Evolutionary conservation across 106 monocot species (phyloP).

Genomic region (Cymbidium sinense): DNA sequence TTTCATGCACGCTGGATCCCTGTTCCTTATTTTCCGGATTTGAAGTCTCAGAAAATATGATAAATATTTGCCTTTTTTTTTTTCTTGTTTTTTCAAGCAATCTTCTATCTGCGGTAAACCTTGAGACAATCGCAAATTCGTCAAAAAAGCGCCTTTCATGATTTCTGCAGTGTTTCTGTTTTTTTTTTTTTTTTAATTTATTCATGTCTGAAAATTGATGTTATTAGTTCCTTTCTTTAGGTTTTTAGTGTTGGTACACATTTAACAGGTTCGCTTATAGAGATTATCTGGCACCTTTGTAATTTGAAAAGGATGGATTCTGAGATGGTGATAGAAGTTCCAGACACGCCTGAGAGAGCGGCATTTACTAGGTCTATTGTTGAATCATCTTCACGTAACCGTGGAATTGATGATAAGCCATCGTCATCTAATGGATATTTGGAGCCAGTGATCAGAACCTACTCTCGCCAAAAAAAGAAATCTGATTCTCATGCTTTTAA

Average conservation of each 20-base stretch:
- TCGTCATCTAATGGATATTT: constrained; percentile 7
- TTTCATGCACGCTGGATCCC: no score
- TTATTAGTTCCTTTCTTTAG: neutral
- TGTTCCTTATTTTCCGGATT: no score
- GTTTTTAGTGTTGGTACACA: neutral
- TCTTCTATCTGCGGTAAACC: no score
- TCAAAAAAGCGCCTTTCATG: no score
- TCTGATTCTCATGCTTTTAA: neutral
- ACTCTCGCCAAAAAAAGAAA: neutral
- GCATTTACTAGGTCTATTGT: neutral
- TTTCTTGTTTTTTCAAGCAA: no score
- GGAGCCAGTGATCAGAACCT: neutral
- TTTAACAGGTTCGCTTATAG: neutral
- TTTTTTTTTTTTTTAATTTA: no score
- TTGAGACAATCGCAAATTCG: no score
- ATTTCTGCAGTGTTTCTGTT: no score
- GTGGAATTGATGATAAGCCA: neutral
- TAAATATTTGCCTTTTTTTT: no score
- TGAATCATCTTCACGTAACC: neutral
- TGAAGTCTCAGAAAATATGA: no score
- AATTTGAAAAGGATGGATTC: constrained; percentile 30
- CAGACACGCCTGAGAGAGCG: constrained; percentile 51
- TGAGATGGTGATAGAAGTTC: constrained; percentile 32
- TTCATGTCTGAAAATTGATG: no score
- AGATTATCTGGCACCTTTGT: neutral